These are phyloP conservation scores for Phytophthora palmivora DNA, from an alignment of 352 stramenopile genomes.

Conservation along the genomic window DNA sequence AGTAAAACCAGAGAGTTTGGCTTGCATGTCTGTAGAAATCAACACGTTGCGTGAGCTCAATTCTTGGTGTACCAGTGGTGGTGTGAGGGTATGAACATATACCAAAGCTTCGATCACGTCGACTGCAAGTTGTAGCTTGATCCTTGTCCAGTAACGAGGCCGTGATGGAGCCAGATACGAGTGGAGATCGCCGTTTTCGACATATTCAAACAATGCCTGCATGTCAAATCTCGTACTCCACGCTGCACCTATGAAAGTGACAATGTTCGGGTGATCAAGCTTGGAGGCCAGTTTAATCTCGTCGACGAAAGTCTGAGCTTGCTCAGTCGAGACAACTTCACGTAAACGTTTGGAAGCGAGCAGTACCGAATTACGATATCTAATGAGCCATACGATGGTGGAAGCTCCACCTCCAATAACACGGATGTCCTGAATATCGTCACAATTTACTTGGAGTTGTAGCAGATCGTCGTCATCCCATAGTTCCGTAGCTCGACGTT, in stretches of 20 bases:
- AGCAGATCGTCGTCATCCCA: conserved; percentile 32
- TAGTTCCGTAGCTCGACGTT: conserved; percentile 10
- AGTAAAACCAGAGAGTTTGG: conserved; percentile 39
- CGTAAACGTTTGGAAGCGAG: conserved; percentile 35
- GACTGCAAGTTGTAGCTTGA: conserved; percentile 47
- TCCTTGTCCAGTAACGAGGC: conserved; percentile 16
- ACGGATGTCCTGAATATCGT: conserved; percentile 31
- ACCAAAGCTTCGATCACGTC: conserved; percentile 55
- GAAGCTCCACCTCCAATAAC: conserved; percentile 30
- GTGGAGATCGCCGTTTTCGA: conserved; percentile 33
- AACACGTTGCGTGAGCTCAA: conserved; percentile 42
- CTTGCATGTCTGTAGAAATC: conserved; percentile 31
- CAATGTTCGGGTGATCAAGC: conserved; percentile 40
- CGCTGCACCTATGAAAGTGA: conserved; percentile 35
- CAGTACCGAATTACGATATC: conserved; percentile 26
- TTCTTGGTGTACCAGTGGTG: conserved; percentile 29
- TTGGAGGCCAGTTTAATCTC: conserved; percentile 44
- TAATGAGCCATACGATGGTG: conserved; percentile 32
- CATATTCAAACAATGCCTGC: conserved; percentile 38
- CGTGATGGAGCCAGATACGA: conserved; percentile 20
- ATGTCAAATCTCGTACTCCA: conserved; percentile 37
- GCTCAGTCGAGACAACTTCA: conserved; percentile 3
- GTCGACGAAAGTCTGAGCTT: conserved; percentile 30
- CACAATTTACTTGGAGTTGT: conserved; percentile 18
- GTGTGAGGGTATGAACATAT: conserved; percentile 45